Percentiles rank a stretch among this genome's conserved stretches.
These are phyloP conservation scores for Candida pseudofarinosa DNA, from an alignment of 805 yeast genomes.

Conservation along the genomic window DNA sequence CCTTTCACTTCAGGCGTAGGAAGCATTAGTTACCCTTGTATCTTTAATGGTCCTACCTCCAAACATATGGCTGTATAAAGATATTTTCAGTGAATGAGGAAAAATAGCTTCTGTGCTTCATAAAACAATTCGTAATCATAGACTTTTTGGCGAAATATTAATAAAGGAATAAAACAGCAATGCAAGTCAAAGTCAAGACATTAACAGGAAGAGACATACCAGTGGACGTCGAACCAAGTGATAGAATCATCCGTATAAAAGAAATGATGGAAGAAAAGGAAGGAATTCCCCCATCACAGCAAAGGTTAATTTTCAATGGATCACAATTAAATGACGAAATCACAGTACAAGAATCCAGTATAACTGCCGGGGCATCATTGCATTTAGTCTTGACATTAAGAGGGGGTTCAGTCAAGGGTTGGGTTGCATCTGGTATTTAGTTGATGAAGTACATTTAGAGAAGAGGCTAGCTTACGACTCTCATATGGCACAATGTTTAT, in stretches of 20 bases:
- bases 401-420: conserved; percentile 73
- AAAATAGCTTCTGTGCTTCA: background rate
- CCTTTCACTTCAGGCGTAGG: conserved; percentile 66
- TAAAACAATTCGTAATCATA: background rate
- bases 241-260: conserved; percentile 69
- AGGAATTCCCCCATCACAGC: conserved; percentile 96
- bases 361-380: conserved; percentile 79
- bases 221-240: conserved; percentile 67
- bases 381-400: conserved; percentile 90
- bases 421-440: too few relatives aligned
- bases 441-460: too few relatives aligned
- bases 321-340: conserved; percentile 86
- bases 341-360: conserved; percentile 67
- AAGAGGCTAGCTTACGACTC: too few relatives aligned
- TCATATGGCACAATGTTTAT: too few relatives aligned
- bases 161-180: conserved; percentile 15
- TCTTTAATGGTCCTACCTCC: background rate
- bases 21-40: conserved; percentile 54
- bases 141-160: background rate
- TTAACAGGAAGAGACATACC: conserved; percentile 81
- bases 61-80: background rate
- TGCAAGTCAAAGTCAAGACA: conserved; percentile 73
- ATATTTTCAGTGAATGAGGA: too few relatives aligned
- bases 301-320: conserved; percentile 84
- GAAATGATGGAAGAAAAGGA: conserved; percentile 93